phyloP scores from a whole-genome alignment of 345 rosid genomes.

The Euclidium syriacum region DNA sequence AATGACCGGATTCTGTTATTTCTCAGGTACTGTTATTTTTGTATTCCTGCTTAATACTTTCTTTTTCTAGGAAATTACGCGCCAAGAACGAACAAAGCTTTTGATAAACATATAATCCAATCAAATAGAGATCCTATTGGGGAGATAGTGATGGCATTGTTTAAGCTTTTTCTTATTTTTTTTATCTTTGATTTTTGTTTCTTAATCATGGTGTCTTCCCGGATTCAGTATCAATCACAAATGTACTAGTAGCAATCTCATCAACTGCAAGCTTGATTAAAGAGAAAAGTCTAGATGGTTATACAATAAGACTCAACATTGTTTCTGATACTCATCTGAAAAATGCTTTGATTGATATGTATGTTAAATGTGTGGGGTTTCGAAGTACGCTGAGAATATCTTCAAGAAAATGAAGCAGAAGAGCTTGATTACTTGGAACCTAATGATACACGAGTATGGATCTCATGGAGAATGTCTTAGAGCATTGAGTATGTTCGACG shows the following conservation, averaged over 20 bases:
- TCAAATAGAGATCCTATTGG: too few relatives aligned
- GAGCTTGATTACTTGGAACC: slow-evolving; percentile 66
- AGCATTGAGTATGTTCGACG: slow-evolving; percentile 49
- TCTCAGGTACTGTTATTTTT: too few relatives aligned
- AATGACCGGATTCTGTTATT: too few relatives aligned
- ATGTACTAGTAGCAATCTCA: slow-evolving; percentile 64
- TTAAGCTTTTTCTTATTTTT: too few relatives aligned
- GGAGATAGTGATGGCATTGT: too few relatives aligned
- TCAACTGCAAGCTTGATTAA: slow-evolving; percentile 51
- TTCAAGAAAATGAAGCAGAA: slow-evolving; percentile 45
- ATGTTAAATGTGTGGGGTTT: slow-evolving; percentile 58
- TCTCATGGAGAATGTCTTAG: slow-evolving; percentile 52
- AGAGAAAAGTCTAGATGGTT: slow-evolving; percentile 64
- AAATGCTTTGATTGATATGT: slow-evolving; percentile 80
- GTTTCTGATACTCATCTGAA: slow-evolving; percentile 48
- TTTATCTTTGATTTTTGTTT: slow-evolving; percentile 11
- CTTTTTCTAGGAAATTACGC: too few relatives aligned
- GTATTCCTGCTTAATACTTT: too few relatives aligned
- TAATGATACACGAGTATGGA: slow-evolving; percentile 76
- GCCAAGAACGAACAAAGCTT: too few relatives aligned
- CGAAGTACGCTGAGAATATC: slow-evolving; percentile 46
- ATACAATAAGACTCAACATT: slow-evolving; percentile 45
- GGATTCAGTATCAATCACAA: slow-evolving; percentile 60
- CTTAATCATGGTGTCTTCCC: slow-evolving; percentile 40
- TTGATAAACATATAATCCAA: too few relatives aligned